Conservation (phyloP, 2,329 filamentous ascomycete genomes). For the Podosphaera xanthii region DNA sequence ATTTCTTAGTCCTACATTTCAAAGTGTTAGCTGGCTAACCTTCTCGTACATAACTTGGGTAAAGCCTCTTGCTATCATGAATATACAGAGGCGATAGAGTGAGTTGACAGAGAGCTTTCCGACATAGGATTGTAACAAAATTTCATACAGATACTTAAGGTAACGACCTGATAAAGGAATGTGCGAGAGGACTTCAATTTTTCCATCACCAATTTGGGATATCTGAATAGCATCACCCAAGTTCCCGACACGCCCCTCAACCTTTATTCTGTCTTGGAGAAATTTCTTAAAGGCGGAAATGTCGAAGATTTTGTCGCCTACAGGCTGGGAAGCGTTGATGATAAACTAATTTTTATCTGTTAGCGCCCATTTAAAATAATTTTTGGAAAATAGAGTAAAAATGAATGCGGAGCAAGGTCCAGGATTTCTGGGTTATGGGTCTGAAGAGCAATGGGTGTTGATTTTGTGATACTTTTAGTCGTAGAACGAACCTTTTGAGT, state of each 20-base stretch:
- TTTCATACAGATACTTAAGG: slow-evolving; percentile 92
- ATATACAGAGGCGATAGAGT: too few relatives aligned
- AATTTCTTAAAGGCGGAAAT: slow-evolving; percentile 98
- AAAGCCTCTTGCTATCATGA: too few relatives aligned
- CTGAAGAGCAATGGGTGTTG: background rate
- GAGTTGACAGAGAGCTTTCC: too few relatives aligned
- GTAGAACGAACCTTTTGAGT: slow-evolving; percentile 15
- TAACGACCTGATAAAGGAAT: slow-evolving; percentile 97
- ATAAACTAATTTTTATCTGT: slow-evolving; percentile 44
- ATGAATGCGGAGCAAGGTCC: background rate
- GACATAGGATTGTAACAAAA: background rate
- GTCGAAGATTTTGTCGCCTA: slow-evolving; percentile 99
- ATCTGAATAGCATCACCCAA: slow-evolving; percentile 84
- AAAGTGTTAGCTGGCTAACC: slow-evolving; percentile 9
- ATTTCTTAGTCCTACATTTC: slow-evolving; percentile 80
- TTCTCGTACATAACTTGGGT: background rate
- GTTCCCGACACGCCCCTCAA: slow-evolving; percentile 94
- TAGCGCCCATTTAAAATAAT: background rate
- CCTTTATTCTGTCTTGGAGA: slow-evolving; percentile 99
- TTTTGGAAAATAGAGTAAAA: background rate
- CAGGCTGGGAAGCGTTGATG: slow-evolving; percentile 98
- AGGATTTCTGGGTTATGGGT: background rate
- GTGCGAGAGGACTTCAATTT: slow-evolving; percentile 94
- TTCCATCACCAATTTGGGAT: slow-evolving; percentile 79
- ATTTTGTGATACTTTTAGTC: background rate